Conservation (phyloP, 768 basidiomycete species). For the Aureoboletus auriporus region DNA sequence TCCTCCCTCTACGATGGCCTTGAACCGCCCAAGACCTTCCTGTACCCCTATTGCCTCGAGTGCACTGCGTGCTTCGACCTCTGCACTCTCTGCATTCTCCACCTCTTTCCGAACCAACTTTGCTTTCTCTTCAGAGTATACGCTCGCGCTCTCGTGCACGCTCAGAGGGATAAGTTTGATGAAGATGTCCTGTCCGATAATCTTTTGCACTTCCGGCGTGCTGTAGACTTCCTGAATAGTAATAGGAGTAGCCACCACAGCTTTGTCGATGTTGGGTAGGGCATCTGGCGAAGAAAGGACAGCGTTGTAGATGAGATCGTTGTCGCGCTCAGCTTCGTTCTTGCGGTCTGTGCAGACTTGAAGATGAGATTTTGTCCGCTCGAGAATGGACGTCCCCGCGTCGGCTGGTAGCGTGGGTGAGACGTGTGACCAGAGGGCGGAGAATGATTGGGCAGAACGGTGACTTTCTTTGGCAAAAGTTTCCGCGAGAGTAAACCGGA, state of each 20-base stretch:
- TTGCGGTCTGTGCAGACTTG: constrained; percentile 74
- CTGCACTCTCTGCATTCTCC: constrained; percentile 80
- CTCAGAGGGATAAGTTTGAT: constrained; percentile 82
- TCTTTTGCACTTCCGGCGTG: constrained; percentile 86
- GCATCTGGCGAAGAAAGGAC: constrained; percentile 76
- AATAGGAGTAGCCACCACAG: constrained; percentile 75
- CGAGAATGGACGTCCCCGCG: constrained; percentile 71
- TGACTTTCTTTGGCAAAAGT: constrained; percentile 79
- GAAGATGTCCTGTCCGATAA: constrained; percentile 93
- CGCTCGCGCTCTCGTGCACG: constrained; percentile 92
- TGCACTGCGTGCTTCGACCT: constrained; percentile 73
- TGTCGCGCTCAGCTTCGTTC: constrained; percentile 77
- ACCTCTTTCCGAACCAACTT: constrained; percentile 87
- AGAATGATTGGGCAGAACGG: constrained; percentile 64
- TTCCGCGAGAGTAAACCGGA: constrained; percentile 75
- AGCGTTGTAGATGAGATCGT: constrained; percentile 97
- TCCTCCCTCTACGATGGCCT: constrained; percentile 64
- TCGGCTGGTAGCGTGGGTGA: constrained; percentile 86
- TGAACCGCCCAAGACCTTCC: constrained; percentile 62
- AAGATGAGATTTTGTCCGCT: constrained; percentile 80
- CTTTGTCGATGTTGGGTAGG: constrained; percentile 79
- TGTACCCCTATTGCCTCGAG: constrained; percentile 82
- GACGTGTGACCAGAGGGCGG: constrained; percentile 64
- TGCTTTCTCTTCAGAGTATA: constrained; percentile 99
- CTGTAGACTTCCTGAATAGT: constrained; percentile 94